Evolutionary conservation across 768 basidiomycete species (phyloP).

Genomic region (Naganishia friedmannii): DNA sequence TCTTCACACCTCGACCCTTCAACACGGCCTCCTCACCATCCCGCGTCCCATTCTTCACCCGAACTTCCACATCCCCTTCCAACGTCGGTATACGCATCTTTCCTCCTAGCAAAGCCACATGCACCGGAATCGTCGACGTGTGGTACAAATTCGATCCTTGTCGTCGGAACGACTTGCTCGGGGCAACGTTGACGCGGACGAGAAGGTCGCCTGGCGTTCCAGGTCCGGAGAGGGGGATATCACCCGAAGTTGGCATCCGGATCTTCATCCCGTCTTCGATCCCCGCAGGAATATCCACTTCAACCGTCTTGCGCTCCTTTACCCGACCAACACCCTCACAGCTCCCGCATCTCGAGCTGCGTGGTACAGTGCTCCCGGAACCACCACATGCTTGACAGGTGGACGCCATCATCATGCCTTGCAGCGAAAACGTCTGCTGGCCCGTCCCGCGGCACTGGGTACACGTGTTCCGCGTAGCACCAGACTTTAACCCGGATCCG

Average conservation of each 20-base stretch:
- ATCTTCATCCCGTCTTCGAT: constrained; percentile 94
- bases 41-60: constrained; percentile 87
- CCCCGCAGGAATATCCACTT: constrained; percentile 80
- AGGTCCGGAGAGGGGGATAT: constrained; percentile 74
- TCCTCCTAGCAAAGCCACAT: constrained; percentile 88
- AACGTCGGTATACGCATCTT: constrained; percentile 87
- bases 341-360: constrained; percentile 68
- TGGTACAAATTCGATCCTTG: constrained; percentile 91
- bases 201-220: constrained; percentile 80
- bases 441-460: constrained; percentile 79
- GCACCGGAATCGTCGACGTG: constrained; percentile 81
- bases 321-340: constrained; percentile 89
- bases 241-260: constrained; percentile 73
- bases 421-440: constrained; percentile 80
- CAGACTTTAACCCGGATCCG: constrained; percentile 80
- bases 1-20: constrained; percentile 73
- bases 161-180: constrained; percentile 79
- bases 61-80: constrained; percentile 91
- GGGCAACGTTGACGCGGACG: constrained; percentile 76
- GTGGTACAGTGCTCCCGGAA: constrained; percentile 73
- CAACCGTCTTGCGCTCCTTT: constrained; percentile 69
- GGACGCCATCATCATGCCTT: constrained; percentile 95
- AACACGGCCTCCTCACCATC: constrained; percentile 96
- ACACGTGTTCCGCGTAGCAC: constrained; percentile 78
- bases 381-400: constrained; percentile 82